Base-by-base conservation (phyloP, 257 asterid genomes). In the Solanum medicagineum region DNA sequence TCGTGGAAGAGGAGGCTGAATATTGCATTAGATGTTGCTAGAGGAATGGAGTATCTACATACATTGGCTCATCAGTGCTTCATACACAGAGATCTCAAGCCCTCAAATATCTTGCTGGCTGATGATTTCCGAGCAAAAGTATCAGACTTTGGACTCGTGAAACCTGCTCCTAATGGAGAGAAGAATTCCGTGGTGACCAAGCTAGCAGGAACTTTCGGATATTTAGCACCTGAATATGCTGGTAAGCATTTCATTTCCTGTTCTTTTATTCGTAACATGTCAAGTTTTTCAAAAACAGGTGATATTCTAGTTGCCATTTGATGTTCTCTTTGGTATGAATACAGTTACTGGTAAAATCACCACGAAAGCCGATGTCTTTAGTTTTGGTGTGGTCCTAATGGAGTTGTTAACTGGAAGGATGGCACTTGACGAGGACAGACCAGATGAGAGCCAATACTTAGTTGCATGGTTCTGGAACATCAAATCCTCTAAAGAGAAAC, bases 271-370 rank as follows among this genome's bases (percentile, higher is more conserved):
- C 6, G n/a, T 74, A 22, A 49, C n/a, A 45, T 74, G n/a, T n/a
- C 81, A 45, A n/a, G 8, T 13, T 74, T 24, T 74, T 14, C n/a
- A 22, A 4, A 22, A 74, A 45, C 42, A 47, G 7, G 42, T 2
- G 1, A 47, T 74, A 13, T n/a, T 22, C 32, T 47, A 13, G 22
- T 74, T 69, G 49, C 26, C 79, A 36, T 40, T 69, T 69, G 26
- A 40, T 40, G 51, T 69, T 32, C 53, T 68, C 83, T 51, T 49
- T 80, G 83, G 47, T 26, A 80, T 16, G 45, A 54, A 0, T 85
- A 94, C 96, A 95, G 99, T 93, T 22, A 95, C 89, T 42, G 98
- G 99, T 14, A 95, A 94, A 87, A 92, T 95, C 92, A 95, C 99
- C 9, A 95, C 99, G 8, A 94, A 94, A 84, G 89, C 91, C 5